Percentiles rank a stretch among this genome's conserved stretches.
phyloP scores from a whole-genome alignment of 1,284 basidiomycete species.

The Ganoderma resinaceum region DNA sequence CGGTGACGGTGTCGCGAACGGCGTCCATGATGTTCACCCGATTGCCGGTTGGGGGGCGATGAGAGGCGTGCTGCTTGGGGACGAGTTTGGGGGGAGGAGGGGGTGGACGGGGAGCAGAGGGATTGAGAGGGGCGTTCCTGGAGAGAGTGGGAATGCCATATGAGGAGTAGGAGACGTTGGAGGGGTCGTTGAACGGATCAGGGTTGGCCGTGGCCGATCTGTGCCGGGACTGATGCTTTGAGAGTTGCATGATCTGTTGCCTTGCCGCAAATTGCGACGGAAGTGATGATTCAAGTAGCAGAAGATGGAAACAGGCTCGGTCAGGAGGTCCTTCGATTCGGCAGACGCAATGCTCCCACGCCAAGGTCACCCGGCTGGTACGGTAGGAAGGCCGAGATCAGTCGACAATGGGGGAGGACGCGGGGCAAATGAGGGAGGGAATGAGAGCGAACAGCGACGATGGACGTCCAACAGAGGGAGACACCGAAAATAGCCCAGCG shows the following conservation, averaged over 20 bases:
- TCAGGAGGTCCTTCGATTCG: slow-evolving; percentile 32
- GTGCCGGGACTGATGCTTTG: slow-evolving; percentile 48
- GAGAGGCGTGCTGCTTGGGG: slow-evolving; percentile 39
- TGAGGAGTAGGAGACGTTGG: slow-evolving; percentile 42
- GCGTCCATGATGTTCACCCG: slow-evolving; percentile 60
- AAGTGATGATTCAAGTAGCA: not conserved
- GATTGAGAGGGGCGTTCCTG: slow-evolving; percentile 37
- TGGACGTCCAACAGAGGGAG: slow-evolving; percentile 6
- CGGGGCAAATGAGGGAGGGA: not conserved
- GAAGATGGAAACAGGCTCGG: slow-evolving; percentile 17
- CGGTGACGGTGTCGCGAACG: slow-evolving; percentile 68
- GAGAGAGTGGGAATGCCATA: slow-evolving; percentile 43
- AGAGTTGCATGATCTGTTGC: slow-evolving; percentile 37
- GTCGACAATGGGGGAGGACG: slow-evolving; percentile 8
- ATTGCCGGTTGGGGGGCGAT: slow-evolving; percentile 36
- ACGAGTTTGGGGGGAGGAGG: slow-evolving; percentile 49
- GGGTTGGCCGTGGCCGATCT: slow-evolving; percentile 53
- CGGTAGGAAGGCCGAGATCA: not conserved
- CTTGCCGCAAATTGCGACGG: not conserved
- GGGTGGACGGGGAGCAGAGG: slow-evolving; percentile 37
- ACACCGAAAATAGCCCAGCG: slow-evolving; percentile 5
- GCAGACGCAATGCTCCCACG: slow-evolving; percentile 35
- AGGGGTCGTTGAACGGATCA: slow-evolving; percentile 66
- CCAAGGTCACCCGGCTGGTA: slow-evolving; percentile 32
- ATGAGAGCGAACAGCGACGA: slow-evolving; percentile 14